These are phyloP conservation scores for Clonostachys sp. DNA, from an alignment of 2,329 filamentous ascomycete species.

Conservation along the genomic window DNA sequence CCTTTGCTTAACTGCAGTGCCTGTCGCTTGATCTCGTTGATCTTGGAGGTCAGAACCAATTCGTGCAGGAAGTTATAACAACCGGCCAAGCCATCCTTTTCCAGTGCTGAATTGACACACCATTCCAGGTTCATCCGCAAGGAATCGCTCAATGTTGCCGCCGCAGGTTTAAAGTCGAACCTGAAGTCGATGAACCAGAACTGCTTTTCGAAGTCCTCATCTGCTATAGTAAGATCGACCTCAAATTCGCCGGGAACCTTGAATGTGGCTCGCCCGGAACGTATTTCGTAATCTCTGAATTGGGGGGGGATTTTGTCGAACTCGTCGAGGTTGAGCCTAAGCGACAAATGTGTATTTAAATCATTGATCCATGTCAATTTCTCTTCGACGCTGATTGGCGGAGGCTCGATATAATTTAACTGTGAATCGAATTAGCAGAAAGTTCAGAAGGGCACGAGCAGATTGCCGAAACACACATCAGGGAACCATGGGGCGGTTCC, in stretches of 20 bases:
- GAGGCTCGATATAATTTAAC: conserved; percentile 73
- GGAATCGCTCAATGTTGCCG: conserved; percentile 53
- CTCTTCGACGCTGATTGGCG: conserved; percentile 65
- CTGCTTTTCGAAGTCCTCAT: conserved; percentile 77
- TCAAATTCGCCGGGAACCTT: conserved; percentile 81
- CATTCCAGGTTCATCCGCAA: conserved; percentile 64
- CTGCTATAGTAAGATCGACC: conserved; percentile 84
- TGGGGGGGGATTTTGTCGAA: conserved; percentile 69
- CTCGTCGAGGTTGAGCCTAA: conserved; percentile 82
- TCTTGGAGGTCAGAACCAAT: conserved; percentile 84
- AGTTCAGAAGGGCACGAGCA: not conserved
- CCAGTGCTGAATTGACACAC: conserved; percentile 68
- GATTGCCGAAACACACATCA: conserved; percentile 49
- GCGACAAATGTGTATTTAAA: conserved; percentile 77
- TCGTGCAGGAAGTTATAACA: conserved; percentile 88
- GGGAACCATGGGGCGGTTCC: conserved; percentile 76
- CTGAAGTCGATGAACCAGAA: conserved; percentile 95
- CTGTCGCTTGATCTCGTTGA: conserved; percentile 76
- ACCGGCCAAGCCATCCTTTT: conserved; percentile 65
- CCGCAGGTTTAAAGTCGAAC: conserved; percentile 71
- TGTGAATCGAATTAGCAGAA: conserved; percentile 17
- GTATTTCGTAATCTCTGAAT: conserved; percentile 73
- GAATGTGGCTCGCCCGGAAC: conserved; percentile 87
- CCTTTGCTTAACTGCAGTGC: conserved; percentile 63
- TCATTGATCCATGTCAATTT: conserved; percentile 72